Evolutionary conservation across 2,329 filamentous ascomycete species (phyloP).

Genomic region (Sarocladiaceae sp.): DNA sequence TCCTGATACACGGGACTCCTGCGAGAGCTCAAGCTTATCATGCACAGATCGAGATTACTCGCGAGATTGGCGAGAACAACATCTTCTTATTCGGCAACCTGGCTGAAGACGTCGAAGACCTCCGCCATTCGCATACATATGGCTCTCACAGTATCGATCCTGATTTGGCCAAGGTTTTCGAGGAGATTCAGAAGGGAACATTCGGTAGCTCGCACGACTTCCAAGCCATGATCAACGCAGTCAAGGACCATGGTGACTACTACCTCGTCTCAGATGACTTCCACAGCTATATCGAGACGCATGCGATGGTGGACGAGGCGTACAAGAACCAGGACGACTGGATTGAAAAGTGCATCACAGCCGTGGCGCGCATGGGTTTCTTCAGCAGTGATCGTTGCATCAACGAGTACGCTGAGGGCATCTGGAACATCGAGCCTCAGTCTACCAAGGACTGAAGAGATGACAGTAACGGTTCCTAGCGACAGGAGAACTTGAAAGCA

Average conservation of each 20-base stretch:
- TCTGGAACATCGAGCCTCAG: conserved; percentile 94
- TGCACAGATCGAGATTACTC: conserved; percentile 82
- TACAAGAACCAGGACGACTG: conserved; percentile 92
- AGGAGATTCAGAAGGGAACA: conserved; percentile 70
- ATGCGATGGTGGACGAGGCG: conserved; percentile 83
- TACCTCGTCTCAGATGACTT: conserved; percentile 98
- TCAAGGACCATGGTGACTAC: conserved; percentile 92
- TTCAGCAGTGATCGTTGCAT: conserved; percentile 95
- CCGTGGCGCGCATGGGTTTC: conserved; percentile 93
- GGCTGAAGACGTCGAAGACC: conserved; percentile 92
- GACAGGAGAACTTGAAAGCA: too few relatives aligned
- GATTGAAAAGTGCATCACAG: conserved; percentile 84
- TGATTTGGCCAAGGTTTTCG: conserved; percentile 76
- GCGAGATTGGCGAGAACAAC: conserved; percentile 93
- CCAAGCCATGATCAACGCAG: conserved; percentile 75
- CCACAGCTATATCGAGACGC: conserved; percentile 88
- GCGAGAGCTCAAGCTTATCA: conserved; percentile 10
- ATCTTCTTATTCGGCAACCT: conserved; percentile 98
- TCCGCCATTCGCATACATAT: conserved; percentile 87
- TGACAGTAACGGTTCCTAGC: too few relatives aligned
- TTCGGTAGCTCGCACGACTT: conserved; percentile 82
- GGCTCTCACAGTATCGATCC: conserved; percentile 73
- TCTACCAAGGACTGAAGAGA: conserved; percentile 34
- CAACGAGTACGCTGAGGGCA: conserved; percentile 92
- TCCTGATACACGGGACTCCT: too few relatives aligned